phyloP scores from a whole-genome alignment of 2,329 filamentous ascomycete species.

The Paramyrothecium roridum region DNA sequence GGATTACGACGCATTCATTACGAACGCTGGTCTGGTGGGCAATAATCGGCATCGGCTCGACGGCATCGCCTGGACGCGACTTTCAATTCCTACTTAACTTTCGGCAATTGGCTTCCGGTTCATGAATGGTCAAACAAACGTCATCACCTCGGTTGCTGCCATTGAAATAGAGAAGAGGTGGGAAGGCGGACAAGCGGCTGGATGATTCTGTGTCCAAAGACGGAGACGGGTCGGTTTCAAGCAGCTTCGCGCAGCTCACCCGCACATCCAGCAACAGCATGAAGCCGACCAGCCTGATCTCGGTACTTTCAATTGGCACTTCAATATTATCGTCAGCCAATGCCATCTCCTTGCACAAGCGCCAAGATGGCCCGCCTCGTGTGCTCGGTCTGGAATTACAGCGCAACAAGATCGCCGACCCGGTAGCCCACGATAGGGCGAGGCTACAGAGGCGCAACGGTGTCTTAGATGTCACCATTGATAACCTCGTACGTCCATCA shows the following conservation, averaged over 20 bases:
- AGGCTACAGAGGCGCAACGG: slow-evolving; percentile 37
- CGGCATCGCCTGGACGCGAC: not conserved
- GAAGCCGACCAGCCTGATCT: slow-evolving; percentile 26
- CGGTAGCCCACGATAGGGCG: slow-evolving; percentile 40
- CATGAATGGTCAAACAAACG: not conserved
- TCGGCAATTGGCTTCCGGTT: not conserved
- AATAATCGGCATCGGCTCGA: not conserved
- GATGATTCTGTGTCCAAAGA: not conserved
- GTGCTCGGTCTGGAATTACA: slow-evolving; percentile 45
- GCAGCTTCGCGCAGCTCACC: not conserved
- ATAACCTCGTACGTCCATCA: slow-evolving; percentile 48
- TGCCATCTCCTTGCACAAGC: slow-evolving; percentile 23
- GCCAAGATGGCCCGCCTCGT: slow-evolving; percentile 29
- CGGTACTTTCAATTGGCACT: slow-evolving; percentile 16
- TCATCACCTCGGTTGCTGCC: not conserved
- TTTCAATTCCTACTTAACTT: not conserved
- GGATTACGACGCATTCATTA: not conserved
- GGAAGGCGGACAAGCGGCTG: not conserved
- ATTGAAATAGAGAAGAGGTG: not conserved
- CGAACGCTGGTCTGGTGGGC: not conserved
- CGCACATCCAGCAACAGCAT: slow-evolving; percentile 21
- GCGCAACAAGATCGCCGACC: slow-evolving; percentile 31
- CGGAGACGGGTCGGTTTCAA: not conserved
- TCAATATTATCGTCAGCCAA: slow-evolving; percentile 20
- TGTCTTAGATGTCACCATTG: slow-evolving; percentile 41